A percentile compares a stretch with the other conserved stretches of the same genome.
Conservation (phyloP, 2,329 filamentous ascomycete genomes). For the Stromatinia cepivora region DNA sequence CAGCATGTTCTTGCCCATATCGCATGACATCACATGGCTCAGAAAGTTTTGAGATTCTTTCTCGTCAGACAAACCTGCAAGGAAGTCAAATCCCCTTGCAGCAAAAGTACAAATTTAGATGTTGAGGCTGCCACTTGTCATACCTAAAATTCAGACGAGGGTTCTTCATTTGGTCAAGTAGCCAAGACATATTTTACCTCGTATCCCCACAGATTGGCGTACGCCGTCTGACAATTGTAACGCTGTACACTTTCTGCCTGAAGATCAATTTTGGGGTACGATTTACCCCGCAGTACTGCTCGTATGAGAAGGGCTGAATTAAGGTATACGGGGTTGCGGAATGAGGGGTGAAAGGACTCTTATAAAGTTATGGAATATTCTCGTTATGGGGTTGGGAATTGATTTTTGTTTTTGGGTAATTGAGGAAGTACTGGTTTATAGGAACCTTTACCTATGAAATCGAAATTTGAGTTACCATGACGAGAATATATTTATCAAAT, state of each 20-base stretch:
- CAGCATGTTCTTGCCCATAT: neutral
- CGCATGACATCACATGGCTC: neutral
- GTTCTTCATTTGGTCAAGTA: neutral
- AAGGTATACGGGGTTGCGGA: neutral
- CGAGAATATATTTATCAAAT: neutral
- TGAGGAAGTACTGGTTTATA: neutral
- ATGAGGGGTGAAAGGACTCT: neutral
- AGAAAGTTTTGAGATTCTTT: neutral
- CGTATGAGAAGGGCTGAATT: slow-evolving; percentile 8
- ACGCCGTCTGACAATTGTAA: slow-evolving; percentile 4
- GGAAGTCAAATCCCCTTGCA: neutral
- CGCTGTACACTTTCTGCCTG: slow-evolving; percentile 12
- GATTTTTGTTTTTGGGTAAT: neutral
- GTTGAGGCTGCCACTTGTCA: neutral
- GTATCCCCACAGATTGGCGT: neutral
- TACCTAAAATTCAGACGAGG: neutral
- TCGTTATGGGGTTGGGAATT: neutral
- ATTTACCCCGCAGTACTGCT: slow-evolving; percentile 12
- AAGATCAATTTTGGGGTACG: neutral
- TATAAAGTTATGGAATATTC: slow-evolving; percentile 11
- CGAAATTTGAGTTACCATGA: neutral
- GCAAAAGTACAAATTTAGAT: neutral
- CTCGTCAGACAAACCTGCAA: neutral
- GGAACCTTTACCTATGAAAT: neutral
- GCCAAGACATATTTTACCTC: slow-evolving; percentile 13